These are phyloP conservation scores for Sherardia arvensis DNA, from an alignment of 257 asterid species.

Conservation along the genomic window DNA sequence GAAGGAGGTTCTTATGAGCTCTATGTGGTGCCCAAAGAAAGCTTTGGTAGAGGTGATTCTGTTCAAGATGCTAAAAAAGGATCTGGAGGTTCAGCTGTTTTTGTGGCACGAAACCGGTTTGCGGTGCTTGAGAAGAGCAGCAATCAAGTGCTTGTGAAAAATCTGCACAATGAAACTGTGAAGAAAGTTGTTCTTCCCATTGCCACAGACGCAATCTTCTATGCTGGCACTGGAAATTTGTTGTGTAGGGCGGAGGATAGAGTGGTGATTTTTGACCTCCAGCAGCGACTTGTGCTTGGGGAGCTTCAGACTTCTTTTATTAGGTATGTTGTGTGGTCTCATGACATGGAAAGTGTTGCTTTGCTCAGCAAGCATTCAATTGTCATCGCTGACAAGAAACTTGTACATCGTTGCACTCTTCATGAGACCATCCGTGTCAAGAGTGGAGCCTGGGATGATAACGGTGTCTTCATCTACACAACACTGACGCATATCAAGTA, in stretches of 20 bases:
- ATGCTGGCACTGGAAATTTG: conserved; percentile 93
- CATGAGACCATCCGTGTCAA: conserved; percentile 98
- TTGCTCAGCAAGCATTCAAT: conserved; percentile 94
- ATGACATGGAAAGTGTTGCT: conserved; percentile 93
- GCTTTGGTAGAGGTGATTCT: conserved; percentile 67
- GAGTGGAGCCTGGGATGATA: conserved; percentile 99
- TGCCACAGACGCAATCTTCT: conserved; percentile 82
- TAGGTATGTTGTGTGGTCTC: conserved; percentile 90
- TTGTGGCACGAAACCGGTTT: conserved; percentile 84
- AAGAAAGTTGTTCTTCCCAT: conserved; percentile 66
- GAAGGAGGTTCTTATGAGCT: conserved; percentile 97
- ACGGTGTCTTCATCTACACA: conserved; percentile 86
- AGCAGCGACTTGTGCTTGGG: conserved; percentile 72
- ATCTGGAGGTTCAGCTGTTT: conserved; percentile 80
- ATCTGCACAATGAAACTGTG: conserved; percentile 64
- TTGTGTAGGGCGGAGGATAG: conserved; percentile 96
- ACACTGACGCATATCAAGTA: conserved; percentile 92
- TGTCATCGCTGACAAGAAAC: conserved; percentile 87
- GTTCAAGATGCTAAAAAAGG: conserved; percentile 94
- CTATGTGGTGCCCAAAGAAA: conserved; percentile 71
- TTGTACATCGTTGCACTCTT: conserved; percentile 87
- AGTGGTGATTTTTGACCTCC: conserved; percentile 86
- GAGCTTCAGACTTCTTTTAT: conserved; percentile 83
- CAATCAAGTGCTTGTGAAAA: conserved; percentile 76
- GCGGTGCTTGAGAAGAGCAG: conserved; percentile 91